Evolutionary conservation across 108 stramenopile species (phyloP).

Genomic region (Cyclotella atomus): DNA sequence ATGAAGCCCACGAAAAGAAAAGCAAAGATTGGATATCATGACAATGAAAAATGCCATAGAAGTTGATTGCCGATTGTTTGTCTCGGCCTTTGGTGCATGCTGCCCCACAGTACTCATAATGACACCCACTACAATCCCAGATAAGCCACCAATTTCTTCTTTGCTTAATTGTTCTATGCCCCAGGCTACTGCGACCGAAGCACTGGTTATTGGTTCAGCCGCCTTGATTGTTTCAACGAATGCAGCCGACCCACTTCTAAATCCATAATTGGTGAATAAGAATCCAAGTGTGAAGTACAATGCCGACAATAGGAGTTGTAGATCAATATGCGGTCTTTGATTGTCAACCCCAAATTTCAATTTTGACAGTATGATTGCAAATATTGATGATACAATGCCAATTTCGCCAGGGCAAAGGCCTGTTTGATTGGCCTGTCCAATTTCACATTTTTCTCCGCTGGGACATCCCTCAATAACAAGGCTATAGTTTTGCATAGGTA

Average conservation of each 20-base stretch:
- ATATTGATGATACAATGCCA: constrained; percentile 15
- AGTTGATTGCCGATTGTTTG: background rate
- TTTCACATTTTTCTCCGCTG: constrained; percentile 16
- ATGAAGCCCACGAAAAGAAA: constrained; percentile 83
- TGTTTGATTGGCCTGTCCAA: constrained; percentile 22
- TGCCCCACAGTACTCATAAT: constrained; percentile 70
- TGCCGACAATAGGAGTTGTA: constrained; percentile 50
- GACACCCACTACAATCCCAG: constrained; percentile 69
- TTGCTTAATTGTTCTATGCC: constrained; percentile 65
- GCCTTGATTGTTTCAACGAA: constrained; percentile 91
- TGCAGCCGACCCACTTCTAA: constrained; percentile 61
- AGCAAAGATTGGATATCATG: constrained; percentile 81
- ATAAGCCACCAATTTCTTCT: constrained; percentile 57
- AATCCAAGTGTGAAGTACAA: constrained; percentile 78
- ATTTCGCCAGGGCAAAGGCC: background rate
- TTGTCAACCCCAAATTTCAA: background rate
- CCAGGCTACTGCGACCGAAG: constrained; percentile 66
- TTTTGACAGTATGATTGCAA: constrained; percentile 9
- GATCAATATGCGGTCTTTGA: constrained; percentile 12
- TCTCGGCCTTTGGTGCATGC: background rate
- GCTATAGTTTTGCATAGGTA: constrained; percentile 29
- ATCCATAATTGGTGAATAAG: constrained; percentile 70
- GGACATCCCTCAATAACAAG: background rate
- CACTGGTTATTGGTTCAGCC: constrained; percentile 82
- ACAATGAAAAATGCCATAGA: constrained; percentile 60